A percentile compares a stretch with the other conserved stretches of the same genome.
Evolutionary conservation across 2,329 filamentous ascomycete genomes (phyloP).

Genomic region (Cercospora sojina): DNA sequence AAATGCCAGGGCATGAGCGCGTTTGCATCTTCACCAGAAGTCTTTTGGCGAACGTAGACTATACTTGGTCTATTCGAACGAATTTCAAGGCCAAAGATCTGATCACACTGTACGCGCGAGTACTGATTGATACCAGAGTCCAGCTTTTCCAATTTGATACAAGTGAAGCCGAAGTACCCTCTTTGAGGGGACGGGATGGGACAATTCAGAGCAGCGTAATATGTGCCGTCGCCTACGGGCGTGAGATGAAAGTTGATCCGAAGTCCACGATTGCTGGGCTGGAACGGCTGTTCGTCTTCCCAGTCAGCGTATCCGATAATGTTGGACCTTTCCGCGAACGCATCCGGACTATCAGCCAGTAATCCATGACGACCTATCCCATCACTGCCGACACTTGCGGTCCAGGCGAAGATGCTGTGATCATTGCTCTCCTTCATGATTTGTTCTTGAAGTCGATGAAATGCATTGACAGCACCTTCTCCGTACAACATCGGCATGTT

Average conservation of each 20-base stretch:
- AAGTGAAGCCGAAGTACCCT: conserved; percentile 35
- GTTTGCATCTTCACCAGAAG: background rate
- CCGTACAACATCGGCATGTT: conserved; percentile 50
- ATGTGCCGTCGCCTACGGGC: conserved; percentile 22
- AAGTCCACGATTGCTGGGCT: conserved; percentile 23
- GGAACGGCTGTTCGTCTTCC: conserved; percentile 30
- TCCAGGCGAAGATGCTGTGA: conserved; percentile 14
- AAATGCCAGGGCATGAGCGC: conserved; percentile 21
- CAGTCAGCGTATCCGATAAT: conserved; percentile 38
- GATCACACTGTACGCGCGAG: conserved; percentile 29
- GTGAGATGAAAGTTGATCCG: conserved; percentile 21
- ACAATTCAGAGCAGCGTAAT: conserved; percentile 38
- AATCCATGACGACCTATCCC: conserved; percentile 12
- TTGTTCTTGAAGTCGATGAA: conserved; percentile 40
- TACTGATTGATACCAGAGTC: conserved; percentile 24
- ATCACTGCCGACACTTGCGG: background rate
- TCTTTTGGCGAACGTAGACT: conserved; percentile 35
- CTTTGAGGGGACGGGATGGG: conserved; percentile 33
- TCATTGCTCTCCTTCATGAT: conserved; percentile 22
- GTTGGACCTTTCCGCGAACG: conserved; percentile 37
- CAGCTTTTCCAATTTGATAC: conserved; percentile 36
- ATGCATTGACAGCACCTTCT: conserved; percentile 31
- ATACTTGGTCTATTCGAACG: conserved; percentile 27
- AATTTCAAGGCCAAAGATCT: conserved; percentile 7
- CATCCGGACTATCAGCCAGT: conserved; percentile 24